Percentiles rank a stretch among this genome's conserved stretches.
phyloP scores from a whole-genome alignment of 768 basidiomycete genomes.

The Lenzites betulinus region DNA sequence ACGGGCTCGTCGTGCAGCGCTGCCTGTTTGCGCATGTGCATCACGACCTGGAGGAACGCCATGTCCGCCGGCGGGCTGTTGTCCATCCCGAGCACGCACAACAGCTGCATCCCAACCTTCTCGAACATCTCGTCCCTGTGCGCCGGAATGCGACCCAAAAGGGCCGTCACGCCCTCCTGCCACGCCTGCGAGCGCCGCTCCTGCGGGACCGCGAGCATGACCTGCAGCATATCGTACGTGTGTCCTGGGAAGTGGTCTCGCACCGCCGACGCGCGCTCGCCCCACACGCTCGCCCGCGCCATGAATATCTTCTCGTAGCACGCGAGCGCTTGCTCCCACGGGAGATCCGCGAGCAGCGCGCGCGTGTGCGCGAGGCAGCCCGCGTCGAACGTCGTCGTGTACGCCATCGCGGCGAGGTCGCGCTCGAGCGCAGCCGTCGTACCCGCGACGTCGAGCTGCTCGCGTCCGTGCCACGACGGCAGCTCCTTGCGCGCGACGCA shows the following conservation, averaged over 20 bases:
- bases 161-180: background rate
- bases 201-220: background rate
- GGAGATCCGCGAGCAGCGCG: conserved; percentile 3
- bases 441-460: conserved; percentile 3
- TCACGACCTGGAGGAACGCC: conserved; percentile 9
- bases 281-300: conserved; percentile 9
- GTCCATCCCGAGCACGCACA: conserved; percentile 1
- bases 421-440: background rate
- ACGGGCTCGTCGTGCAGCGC: background rate
- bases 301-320: conserved; percentile 9
- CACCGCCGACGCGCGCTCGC: background rate
- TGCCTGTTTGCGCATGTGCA: conserved; percentile 7
- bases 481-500: conserved; percentile 7
- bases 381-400: conserved; percentile 12
- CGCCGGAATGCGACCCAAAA: background rate
- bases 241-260: conserved; percentile 10
- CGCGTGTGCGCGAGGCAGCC: background rate
- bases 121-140: background rate
- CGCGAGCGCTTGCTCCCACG: conserved; percentile 5
- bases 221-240: conserved; percentile 7
- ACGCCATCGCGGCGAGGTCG: conserved; percentile 8
- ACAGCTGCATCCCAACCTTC: background rate
- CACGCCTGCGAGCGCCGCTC: conserved; percentile 2
- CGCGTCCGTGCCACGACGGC: conserved; percentile 11
- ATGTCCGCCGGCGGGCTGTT: background rate